phyloP scores from a whole-genome alignment of 768 basidiomycete genomes.

The Lactarius sp. region DNA sequence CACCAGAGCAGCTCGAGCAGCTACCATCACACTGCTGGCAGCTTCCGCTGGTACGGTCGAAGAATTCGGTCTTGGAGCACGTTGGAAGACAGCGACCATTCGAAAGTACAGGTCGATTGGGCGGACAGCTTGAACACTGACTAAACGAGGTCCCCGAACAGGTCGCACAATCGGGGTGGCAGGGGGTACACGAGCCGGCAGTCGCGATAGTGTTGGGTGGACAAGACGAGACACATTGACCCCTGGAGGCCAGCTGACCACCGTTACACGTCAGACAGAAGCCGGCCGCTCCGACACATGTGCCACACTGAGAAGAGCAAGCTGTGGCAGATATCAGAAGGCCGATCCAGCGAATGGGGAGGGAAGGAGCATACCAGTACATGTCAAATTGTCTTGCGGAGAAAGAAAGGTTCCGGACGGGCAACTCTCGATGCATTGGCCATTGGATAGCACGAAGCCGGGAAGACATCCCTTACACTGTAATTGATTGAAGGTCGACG shows the following conservation, averaged over 20 bases:
- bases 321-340: slow-evolving; percentile 35
- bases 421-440: slow-evolving; percentile 64
- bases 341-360: slow-evolving; percentile 1
- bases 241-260: slow-evolving; percentile 60
- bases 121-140: slow-evolving; percentile 70
- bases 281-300: slow-evolving; percentile 60
- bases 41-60: slow-evolving; percentile 55
- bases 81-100: slow-evolving; percentile 76
- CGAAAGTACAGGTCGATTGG: slow-evolving; percentile 63
- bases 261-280: slow-evolving; percentile 73
- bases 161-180: slow-evolving; percentile 82
- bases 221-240: slow-evolving; percentile 72
- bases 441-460: slow-evolving; percentile 66
- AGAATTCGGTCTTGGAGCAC: slow-evolving; percentile 67
- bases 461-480: slow-evolving; percentile 78
- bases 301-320: slow-evolving; percentile 68
- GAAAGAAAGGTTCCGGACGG: slow-evolving; percentile 70
- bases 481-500: slow-evolving; percentile 57
- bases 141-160: slow-evolving; percentile 77
- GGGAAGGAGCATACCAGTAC: slow-evolving; percentile 50
- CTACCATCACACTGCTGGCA: slow-evolving; percentile 72
- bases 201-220: slow-evolving; percentile 67
- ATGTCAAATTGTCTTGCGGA: slow-evolving; percentile 67
- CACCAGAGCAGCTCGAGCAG: slow-evolving; percentile 73
- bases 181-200: slow-evolving; percentile 61